Evolutionary conservation across 1,284 basidiomycete genomes (phyloP), one percentile per base, ranked within the genome.

Genomic region (Apiotrichum veenhuisii): DNA sequence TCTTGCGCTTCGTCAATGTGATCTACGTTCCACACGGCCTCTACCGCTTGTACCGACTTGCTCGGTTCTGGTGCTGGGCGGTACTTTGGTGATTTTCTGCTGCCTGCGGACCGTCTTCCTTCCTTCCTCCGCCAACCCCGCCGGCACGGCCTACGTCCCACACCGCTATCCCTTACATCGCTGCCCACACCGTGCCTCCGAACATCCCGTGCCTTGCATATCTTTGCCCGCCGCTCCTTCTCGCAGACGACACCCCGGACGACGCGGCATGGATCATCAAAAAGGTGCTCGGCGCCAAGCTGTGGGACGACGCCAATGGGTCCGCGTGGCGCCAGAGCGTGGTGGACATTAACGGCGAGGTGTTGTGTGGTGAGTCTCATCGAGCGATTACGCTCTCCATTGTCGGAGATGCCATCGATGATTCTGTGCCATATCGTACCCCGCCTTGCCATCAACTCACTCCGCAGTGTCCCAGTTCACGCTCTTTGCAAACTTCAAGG

Each of bases 401-500:
- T n/a, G n/a, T n/a, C n/a, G n/a, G 30, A 30, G 30, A 30, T 30
- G 30, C 12, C 7, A 30, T 17, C 9, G 18, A n/a, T 22, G 25
- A 14, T 36, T n/a, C 14, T 7, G 7, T n/a, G n/a, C 7, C 11
- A 20, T n/a, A 4, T 41, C 20, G 40, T 12, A 1, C 17, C 1
- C 22, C 42, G 44, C 5, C 30, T 12, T 30, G 7, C 36, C 30
- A 4, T n/a, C 11, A 17, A 14, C 33, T 1, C n/a, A 23, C 36
- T 5, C 0, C 48, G 15, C 41, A 76, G 76, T 93, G 17, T 93
- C 90, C 1, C 91, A 95, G 66, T 95, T 95, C 73, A 95, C 91
- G 0, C 81, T 95, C 18, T 78, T 91, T 67, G 91, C 90, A n/a
- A 87, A 87, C 63, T 92, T 90, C 57, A 93, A 92, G 75, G 91